These are phyloP conservation scores for Hordeum pubiflorum DNA, from an alignment of 202 grass and related monocot species.

Conservation along the genomic window DNA sequence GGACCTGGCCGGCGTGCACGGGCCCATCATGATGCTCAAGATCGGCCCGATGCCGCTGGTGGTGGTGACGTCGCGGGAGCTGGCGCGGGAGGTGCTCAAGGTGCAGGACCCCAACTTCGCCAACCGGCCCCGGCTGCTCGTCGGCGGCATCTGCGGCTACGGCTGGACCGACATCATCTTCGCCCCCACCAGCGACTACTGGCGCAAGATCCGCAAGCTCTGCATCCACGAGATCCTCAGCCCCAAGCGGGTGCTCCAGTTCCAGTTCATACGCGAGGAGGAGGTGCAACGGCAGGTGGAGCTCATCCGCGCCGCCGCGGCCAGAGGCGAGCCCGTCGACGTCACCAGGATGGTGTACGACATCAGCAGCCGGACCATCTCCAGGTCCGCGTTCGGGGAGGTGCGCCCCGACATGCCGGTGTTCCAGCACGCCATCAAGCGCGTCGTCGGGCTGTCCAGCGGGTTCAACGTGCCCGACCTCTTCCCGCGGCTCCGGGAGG, in stretches of 20 bases:
- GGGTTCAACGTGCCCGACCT: constrained; percentile 24
- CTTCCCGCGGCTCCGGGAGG: neutral
- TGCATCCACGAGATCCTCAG: constrained; percentile 47
- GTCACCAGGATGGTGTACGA: constrained; percentile 27
- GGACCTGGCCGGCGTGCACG: constrained; percentile 22
- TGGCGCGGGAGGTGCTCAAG: constrained; percentile 38
- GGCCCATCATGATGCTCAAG: constrained; percentile 40
- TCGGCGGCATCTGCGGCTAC: constrained; percentile 33
- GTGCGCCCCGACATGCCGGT: neutral
- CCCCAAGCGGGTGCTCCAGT: constrained; percentile 30
- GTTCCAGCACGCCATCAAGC: constrained; percentile 22
- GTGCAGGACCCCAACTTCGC: constrained; percentile 47
- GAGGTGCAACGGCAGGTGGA: constrained; percentile 33
- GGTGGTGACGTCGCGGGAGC: constrained; percentile 39
- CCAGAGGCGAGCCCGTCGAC: neutral
- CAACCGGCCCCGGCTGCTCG: constrained; percentile 25
- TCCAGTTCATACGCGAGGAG: constrained; percentile 35
- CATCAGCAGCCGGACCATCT: constrained; percentile 40
- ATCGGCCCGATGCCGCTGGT: constrained; percentile 39
- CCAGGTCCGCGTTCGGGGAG: constrained; percentile 11
- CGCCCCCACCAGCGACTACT: constrained; percentile 38
- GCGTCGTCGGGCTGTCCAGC: neutral
- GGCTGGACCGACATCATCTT: constrained; percentile 53
- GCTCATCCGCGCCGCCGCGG: constrained; percentile 1
- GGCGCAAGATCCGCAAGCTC: constrained; percentile 43